A percentile compares a stretch with the other conserved stretches of the same genome.
Conservation (phyloP, 2,329 filamentous ascomycete species). For the Trichophyton mentagrophytes region DNA sequence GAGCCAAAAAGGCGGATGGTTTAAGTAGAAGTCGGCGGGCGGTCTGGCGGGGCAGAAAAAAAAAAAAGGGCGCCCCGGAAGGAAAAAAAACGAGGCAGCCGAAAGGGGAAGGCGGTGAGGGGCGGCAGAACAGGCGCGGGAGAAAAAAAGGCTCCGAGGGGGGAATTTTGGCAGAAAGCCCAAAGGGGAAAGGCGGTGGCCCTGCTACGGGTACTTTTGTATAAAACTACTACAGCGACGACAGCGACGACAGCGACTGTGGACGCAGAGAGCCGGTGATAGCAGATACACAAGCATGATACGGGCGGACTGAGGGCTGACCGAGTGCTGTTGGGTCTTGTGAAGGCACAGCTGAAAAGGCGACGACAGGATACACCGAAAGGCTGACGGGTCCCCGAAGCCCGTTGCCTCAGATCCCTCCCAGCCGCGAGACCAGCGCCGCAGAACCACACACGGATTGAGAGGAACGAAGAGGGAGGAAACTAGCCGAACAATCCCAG, state of each 20-base stretch:
- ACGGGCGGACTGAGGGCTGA: no score
- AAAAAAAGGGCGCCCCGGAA: background rate
- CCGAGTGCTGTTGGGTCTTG: no score
- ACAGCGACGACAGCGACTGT: no score
- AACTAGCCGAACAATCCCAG: background rate
- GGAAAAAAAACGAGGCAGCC: background rate
- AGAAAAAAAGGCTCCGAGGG: background rate
- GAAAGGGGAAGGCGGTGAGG: conserved; percentile 1
- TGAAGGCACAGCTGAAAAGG: no score
- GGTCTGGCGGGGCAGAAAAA: conserved; percentile 2
- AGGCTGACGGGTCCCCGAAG: background rate
- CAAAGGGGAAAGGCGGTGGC: background rate
- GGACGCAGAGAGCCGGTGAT: no score
- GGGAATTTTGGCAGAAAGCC: background rate
- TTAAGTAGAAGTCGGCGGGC: background rate
- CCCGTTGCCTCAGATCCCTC: background rate
- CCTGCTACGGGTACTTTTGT: background rate
- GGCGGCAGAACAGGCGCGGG: background rate
- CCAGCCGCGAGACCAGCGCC: background rate
- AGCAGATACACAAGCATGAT: no score
- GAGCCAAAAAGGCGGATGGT: background rate
- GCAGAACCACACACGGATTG: background rate
- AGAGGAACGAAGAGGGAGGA: background rate
- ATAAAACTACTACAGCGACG: no score
- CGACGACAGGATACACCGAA: background rate